Base-by-base conservation (phyloP, 345 rosid genomes). In the Rubroshorea leprosula region DNA sequence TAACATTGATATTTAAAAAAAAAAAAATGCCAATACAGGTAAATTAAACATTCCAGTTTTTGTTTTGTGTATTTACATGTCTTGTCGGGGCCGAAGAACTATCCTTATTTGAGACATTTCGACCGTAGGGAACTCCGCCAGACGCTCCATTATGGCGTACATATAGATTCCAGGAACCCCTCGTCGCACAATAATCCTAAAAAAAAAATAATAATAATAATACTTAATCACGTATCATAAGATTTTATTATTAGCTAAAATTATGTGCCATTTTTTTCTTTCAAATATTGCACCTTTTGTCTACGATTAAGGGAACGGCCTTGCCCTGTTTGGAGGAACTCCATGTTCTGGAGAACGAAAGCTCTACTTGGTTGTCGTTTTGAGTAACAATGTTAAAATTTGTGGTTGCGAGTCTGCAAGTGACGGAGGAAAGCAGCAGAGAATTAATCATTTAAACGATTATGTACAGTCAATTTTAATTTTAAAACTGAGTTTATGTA, bases 31-130 rank as follows among this genome's bases (percentile, higher is more conserved):
- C 94, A 67, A 35, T 3, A n/a, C n/a, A n/a, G n/a, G n/a, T n/a
- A n/a, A n/a, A n/a, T n/a, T n/a, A n/a, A n/a, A n/a, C n/a, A n/a
- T n/a, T n/a, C n/a, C n/a, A n/a, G 41, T 35, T 10, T 35, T 35
- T 2, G 35, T 3, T 9, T 29, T 29, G 4, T 1, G 12, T 35
- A 6, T 6, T 35, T 35, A 35, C 41, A 6, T 35, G 41, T 35
- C 41, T 82, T 23, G 78, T 51, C 12, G 66, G 51, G 85, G 97
- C 79, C 78, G 89, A 76, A 86, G 85, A 55, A 78, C 99, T 12
- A 84, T 72, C 61, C 99, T 80, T 21, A 80, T 82, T 68, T 93
- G 99, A 68, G 80, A 85, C 88, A 93, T 85, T 58, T 85, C 84
- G 18, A 86, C 86, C 44, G 81, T 88, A 4, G 95, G 99, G 86